These are phyloP conservation scores for Zymoseptoria brevis DNA, from an alignment of 2,329 filamentous ascomycete genomes.

Conservation along the genomic window DNA sequence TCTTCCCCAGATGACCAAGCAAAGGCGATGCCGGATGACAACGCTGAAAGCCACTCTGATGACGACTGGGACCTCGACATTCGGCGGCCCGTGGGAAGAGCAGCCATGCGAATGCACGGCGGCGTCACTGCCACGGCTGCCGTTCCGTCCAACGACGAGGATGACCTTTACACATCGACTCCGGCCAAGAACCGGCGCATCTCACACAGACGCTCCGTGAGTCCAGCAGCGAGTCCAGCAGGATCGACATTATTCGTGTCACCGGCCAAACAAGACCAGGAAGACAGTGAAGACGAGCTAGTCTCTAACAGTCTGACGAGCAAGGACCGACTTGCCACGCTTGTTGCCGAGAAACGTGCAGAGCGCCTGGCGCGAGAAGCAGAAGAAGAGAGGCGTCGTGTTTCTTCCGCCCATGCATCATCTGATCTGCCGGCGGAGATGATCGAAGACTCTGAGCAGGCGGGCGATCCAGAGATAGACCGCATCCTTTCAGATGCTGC, in stretches of 20 bases:
- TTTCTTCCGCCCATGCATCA: constrained; percentile 10
- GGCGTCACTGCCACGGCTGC: constrained; percentile 1
- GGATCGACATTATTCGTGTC: constrained; percentile 25
- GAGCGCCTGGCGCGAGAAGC: constrained; percentile 23
- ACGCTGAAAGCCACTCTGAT: constrained; percentile 2
- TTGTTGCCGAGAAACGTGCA: constrained; percentile 26
- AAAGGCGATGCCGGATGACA: neutral
- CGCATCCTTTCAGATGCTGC: constrained; percentile 34
- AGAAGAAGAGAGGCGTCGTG: constrained; percentile 6
- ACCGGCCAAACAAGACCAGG: constrained; percentile 19
- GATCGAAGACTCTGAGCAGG: constrained; percentile 16
- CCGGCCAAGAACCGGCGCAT: constrained; percentile 10
- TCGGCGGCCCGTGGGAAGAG: constrained; percentile 21
- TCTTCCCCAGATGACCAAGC: constrained; percentile 7
- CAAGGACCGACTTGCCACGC: constrained; percentile 23
- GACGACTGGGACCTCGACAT: constrained; percentile 18
- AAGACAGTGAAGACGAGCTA: constrained; percentile 19
- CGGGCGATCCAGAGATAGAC: constrained; percentile 19
- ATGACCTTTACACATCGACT: constrained; percentile 27
- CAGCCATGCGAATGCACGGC: constrained; percentile 26
- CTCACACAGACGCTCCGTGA: constrained; percentile 6
- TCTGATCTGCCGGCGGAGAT: constrained; percentile 23
- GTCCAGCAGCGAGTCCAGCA: constrained; percentile 8
- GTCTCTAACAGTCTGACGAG: constrained; percentile 15
- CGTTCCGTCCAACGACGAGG: constrained; percentile 10